phyloP scores from a whole-genome alignment of 495 filamentous ascomycete species.

The Tuber melanosporum region DNA sequence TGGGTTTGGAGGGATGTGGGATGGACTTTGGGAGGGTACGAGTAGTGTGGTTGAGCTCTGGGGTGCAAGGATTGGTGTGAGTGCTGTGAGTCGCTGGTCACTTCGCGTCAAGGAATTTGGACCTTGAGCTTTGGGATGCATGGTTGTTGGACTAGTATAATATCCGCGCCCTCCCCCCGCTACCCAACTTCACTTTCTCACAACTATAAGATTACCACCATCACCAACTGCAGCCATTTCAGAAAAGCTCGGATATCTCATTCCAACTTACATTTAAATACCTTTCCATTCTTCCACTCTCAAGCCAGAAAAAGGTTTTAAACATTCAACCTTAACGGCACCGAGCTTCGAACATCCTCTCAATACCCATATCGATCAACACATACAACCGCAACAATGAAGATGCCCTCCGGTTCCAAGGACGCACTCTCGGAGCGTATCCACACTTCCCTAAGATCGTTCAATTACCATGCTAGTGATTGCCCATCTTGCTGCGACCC shows the following conservation, averaged over 20 bases:
- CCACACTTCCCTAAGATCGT: slow-evolving; percentile 21
- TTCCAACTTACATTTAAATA: slow-evolving; percentile 1
- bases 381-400: background rate
- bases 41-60: background rate
- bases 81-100: background rate
- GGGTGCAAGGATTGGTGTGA: background rate
- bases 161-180: background rate
- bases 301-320: background rate
- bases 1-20: background rate
- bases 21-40: background rate
- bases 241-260: background rate
- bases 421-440: slow-evolving; percentile 3
- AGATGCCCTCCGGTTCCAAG: background rate
- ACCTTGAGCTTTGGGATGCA: background rate
- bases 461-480: slow-evolving; percentile 22
- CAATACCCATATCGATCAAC: background rate
- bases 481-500: slow-evolving; percentile 24
- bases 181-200: background rate
- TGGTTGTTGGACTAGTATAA: background rate
- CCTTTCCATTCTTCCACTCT: background rate
- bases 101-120: background rate
- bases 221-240: background rate
- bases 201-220: background rate
- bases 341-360: background rate
- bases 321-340: background rate